These are phyloP conservation scores for Erythrophleum ivorense DNA, from an alignment of 331 rosid species.

Conservation along the genomic window DNA sequence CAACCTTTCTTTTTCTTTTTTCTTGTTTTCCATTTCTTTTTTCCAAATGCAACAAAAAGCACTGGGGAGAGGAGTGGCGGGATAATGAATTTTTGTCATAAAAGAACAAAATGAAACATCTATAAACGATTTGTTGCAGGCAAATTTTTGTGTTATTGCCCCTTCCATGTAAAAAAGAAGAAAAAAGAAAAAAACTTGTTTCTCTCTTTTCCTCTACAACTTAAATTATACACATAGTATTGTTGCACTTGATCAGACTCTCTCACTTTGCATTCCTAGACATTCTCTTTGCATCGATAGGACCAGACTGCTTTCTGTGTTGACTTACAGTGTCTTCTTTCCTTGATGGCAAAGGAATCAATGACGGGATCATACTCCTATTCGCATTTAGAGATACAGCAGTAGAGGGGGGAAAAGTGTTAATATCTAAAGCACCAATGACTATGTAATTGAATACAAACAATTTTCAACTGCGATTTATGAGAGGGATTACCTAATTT, in stretches of 20 bases:
- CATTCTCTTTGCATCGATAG: conserved; percentile 61
- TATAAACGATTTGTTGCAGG: neutral
- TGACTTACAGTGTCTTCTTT: conserved; percentile 54
- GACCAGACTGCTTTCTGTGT: conserved; percentile 48
- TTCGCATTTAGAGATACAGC: neutral
- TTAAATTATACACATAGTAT: conserved; percentile 38
- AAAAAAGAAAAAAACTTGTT: neutral
- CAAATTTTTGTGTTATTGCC: conserved; percentile 41
- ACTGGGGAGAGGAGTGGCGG: neutral
- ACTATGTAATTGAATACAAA: neutral
- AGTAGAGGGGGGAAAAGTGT: neutral
- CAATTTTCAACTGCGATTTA: neutral
- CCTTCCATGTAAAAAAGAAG: neutral
- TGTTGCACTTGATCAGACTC: conserved; percentile 15
- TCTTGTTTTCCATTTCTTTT: neutral
- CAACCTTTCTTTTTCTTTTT: neutral
- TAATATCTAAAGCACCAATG: neutral
- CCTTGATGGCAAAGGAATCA: conserved; percentile 73
- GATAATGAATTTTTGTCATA: neutral
- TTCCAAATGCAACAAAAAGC: neutral
- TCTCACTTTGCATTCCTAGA: conserved; percentile 61
- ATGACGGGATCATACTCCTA: conserved; percentile 82
- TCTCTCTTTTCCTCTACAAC: conserved; percentile 38
- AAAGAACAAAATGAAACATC: neutral
- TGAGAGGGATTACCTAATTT: conserved; percentile 59